phyloP scores from a whole-genome alignment of 345 rosid species.

The Brassica cretica region DNA sequence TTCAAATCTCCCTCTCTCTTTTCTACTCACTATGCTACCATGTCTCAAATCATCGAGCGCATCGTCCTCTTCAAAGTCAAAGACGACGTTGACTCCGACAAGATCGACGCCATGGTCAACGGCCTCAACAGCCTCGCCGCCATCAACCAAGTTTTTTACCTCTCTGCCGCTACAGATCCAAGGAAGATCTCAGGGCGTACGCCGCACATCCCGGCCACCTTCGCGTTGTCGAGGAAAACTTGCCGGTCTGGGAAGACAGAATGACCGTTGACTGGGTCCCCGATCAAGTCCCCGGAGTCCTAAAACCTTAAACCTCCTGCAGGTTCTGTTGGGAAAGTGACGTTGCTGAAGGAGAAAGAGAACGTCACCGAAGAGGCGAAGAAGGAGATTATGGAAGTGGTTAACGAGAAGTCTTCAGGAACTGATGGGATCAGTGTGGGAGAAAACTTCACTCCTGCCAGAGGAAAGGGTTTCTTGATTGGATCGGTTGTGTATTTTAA shows the following conservation, averaged over 20 bases:
- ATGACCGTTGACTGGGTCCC: constrained; percentile 86
- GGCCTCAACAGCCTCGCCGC: constrained; percentile 56
- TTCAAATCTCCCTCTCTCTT: background rate
- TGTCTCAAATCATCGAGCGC: constrained; percentile 58
- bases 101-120: constrained; percentile 55
- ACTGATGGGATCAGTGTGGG: constrained; percentile 61
- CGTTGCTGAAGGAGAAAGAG: constrained; percentile 65
- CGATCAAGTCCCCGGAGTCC: constrained; percentile 34
- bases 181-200: constrained; percentile 58
- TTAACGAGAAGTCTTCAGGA: constrained; percentile 46
- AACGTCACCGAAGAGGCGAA: constrained; percentile 44
- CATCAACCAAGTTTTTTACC: constrained; percentile 62
- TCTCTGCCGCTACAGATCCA: constrained; percentile 65
- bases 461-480: constrained; percentile 70
- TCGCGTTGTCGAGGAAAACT: constrained; percentile 51
- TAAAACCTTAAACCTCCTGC: constrained; percentile 43
- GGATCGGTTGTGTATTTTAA: constrained; percentile 60
- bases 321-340: constrained; percentile 49
- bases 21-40: background rate
- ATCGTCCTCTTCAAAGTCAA: constrained; percentile 82
- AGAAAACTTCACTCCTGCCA: constrained; percentile 70
- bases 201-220: constrained; percentile 63
- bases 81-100: constrained; percentile 44
- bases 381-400: constrained; percentile 51
- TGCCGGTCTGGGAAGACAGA: constrained; percentile 68